phyloP scores from a whole-genome alignment of 1,284 basidiomycete genomes.

The Leccinum pachyderme region DNA sequence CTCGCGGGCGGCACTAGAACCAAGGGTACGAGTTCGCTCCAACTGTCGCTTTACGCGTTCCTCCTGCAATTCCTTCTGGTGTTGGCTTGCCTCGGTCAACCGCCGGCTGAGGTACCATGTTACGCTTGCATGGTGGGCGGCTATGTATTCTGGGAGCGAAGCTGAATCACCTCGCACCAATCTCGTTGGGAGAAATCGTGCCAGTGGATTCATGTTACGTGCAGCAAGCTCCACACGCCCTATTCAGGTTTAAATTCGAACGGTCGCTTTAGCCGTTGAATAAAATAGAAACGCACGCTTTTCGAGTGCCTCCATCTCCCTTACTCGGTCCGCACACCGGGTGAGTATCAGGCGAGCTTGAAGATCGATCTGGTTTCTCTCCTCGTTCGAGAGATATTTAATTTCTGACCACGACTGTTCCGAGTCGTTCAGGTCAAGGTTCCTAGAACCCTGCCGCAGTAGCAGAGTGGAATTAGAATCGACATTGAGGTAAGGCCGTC shows the following conservation, averaged over 20 bases:
- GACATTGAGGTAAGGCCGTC: conserved; percentile 78
- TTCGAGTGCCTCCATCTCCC: conserved; percentile 82
- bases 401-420: conserved; percentile 65
- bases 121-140: conserved; percentile 80
- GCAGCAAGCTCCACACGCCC: conserved; percentile 66
- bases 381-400: conserved; percentile 75
- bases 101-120: conserved; percentile 83
- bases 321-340: conserved; percentile 80
- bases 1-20: conserved; percentile 65
- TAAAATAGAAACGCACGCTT: conserved; percentile 57
- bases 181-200: conserved; percentile 64
- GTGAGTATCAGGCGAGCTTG: conserved; percentile 82
- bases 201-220: conserved; percentile 57
- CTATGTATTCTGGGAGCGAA: conserved; percentile 65
- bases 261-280: conserved; percentile 5
- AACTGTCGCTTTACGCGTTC: conserved; percentile 79
- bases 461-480: conserved; percentile 54
- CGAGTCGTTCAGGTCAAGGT: conserved; percentile 52
- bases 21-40: conserved; percentile 76
- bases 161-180: conserved; percentile 59
- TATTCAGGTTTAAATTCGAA: conserved; percentile 31
- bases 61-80: conserved; percentile 85
- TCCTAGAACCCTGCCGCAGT: conserved; percentile 48
- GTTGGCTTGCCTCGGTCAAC: conserved; percentile 74
- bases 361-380: conserved; percentile 88